These are phyloP conservation scores for Daldinia decipiens DNA, from an alignment of 495 filamentous ascomycete species.

Conservation along the genomic window DNA sequence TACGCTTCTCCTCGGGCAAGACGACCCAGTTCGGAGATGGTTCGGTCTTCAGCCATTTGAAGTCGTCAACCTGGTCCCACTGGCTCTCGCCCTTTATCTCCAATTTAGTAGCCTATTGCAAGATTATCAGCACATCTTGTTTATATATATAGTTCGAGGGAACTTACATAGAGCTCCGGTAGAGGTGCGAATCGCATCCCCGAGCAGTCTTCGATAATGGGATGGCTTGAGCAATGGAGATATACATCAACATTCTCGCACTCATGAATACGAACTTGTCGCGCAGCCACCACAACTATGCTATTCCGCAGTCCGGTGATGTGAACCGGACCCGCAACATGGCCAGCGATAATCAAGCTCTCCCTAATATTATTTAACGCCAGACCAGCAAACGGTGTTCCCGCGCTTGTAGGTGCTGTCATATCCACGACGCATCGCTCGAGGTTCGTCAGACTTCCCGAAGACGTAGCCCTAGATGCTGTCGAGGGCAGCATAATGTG, in stretches of 20 bases:
- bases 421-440: constrained; percentile 81
- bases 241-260: constrained; percentile 83
- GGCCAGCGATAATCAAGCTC: constrained; percentile 79
- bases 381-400: constrained; percentile 76
- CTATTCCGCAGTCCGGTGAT: constrained; percentile 79
- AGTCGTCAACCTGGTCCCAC: constrained; percentile 94
- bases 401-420: constrained; percentile 69
- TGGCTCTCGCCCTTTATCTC: constrained; percentile 62
- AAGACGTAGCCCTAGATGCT: constrained; percentile 71
- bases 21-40: constrained; percentile 90
- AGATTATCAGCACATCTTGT: constrained; percentile 3
- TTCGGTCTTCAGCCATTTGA: constrained; percentile 92
- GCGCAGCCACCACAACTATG: constrained; percentile 76
- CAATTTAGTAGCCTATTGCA: constrained; percentile 47
- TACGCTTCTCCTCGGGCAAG: constrained; percentile 67
- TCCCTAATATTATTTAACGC: constrained; percentile 73
- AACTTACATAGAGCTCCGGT: constrained; percentile 72
- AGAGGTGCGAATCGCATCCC: constrained; percentile 81
- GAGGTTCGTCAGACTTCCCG: constrained; percentile 78
- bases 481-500: constrained; percentile 79
- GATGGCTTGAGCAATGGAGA: constrained; percentile 79
- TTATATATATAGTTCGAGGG: not conserved
- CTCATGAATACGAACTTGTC: constrained; percentile 92
- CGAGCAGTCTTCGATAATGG: constrained; percentile 91
- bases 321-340: constrained; percentile 81